Evolutionary conservation across 164 flowering plant genomes (phyloP).

Genomic region (Umbilicus rupestris): DNA sequence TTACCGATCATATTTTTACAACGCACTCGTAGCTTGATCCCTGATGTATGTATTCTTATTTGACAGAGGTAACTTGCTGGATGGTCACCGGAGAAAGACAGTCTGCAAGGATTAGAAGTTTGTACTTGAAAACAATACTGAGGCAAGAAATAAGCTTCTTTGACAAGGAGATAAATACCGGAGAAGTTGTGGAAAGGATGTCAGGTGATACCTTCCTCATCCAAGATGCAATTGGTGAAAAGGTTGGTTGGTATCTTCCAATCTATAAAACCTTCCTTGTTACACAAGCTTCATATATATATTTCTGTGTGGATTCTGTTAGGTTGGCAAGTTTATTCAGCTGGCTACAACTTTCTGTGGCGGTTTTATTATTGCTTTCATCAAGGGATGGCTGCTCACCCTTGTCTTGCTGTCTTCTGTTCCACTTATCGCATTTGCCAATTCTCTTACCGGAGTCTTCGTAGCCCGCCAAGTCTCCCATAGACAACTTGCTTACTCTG

Average conservation of each 20-base stretch:
- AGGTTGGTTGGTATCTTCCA: conserved; percentile 19
- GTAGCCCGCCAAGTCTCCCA: conserved; percentile 27
- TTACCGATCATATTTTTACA: no score
- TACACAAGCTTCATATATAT: background rate
- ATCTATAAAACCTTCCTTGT: background rate
- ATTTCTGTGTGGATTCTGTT: conserved; percentile 10
- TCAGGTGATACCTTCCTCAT: conserved; percentile 24
- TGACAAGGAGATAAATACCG: conserved; percentile 39
- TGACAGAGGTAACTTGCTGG: conserved; percentile 48
- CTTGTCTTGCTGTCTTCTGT: conserved; percentile 36
- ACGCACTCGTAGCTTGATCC: no score
- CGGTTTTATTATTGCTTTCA: conserved; percentile 39
- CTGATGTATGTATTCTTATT: background rate
- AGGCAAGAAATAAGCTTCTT: conserved; percentile 42
- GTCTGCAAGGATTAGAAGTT: conserved; percentile 32
- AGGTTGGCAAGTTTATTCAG: conserved; percentile 47
- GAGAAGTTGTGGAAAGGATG: conserved; percentile 48
- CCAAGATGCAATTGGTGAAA: conserved; percentile 51
- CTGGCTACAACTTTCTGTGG: conserved; percentile 35
- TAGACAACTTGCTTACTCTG: conserved; percentile 41
- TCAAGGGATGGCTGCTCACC: conserved; percentile 47
- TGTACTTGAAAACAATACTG: conserved; percentile 36
- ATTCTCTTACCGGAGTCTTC: conserved; percentile 18
- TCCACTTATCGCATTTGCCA: conserved; percentile 31
- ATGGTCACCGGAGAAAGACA: conserved; percentile 51